Evolutionary conservation across 306 rosid genomes (phyloP).

Genomic region (Prunus padus): DNA sequence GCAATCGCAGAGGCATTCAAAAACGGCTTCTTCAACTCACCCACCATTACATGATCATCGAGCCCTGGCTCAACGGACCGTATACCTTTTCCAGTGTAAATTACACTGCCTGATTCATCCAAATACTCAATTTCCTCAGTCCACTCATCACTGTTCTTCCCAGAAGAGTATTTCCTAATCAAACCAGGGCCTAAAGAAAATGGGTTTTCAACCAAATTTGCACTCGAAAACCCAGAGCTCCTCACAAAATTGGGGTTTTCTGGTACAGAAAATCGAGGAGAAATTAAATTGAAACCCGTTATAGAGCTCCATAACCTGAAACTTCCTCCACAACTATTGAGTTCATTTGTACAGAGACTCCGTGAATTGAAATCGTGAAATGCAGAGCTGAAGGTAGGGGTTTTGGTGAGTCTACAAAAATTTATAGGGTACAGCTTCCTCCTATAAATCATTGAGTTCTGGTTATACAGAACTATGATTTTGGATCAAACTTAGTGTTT

Average conservation of each 20-base stretch:
- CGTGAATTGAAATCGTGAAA: conserved; percentile 11
- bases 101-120: conserved; percentile 80
- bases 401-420: conserved; percentile 34
- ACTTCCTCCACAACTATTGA: conserved; percentile 10
- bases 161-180: conserved; percentile 47
- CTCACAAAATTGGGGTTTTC: conserved; percentile 13
- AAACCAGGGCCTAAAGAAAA: conserved; percentile 13
- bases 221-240: conserved; percentile 24
- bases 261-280: background rate
- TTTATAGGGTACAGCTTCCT: conserved; percentile 34
- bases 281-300: conserved; percentile 16
- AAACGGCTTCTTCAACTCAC: conserved; percentile 70
- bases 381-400: conserved; percentile 16
- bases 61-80: conserved; percentile 79
- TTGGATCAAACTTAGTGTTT: background rate
- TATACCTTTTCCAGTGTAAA: conserved; percentile 75
- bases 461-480: background rate
- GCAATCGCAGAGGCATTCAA: conserved; percentile 79
- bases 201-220: conserved; percentile 14
- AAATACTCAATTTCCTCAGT: conserved; percentile 86
- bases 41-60: conserved; percentile 94
- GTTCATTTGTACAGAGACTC: background rate
- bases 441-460: conserved; percentile 39
- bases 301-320: conserved; percentile 35
- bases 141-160: conserved; percentile 44